Evolutionary conservation across 495 filamentous ascomycete genomes (phyloP), one percentile per base, ranked within the genome.

Genomic region (Bombardia bombarda): DNA sequence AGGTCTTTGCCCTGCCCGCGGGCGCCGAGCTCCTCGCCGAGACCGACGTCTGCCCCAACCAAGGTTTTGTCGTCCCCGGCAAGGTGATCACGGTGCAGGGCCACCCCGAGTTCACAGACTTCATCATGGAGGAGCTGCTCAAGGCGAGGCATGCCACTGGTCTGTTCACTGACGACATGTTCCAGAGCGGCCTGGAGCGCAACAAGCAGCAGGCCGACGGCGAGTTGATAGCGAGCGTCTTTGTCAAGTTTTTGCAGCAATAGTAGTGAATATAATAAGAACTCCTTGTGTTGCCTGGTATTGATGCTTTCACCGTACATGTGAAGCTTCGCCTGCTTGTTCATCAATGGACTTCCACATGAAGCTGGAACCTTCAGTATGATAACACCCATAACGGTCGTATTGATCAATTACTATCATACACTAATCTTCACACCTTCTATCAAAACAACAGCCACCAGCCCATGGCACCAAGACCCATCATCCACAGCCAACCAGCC

Each of bases 61-160:
- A 97, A 55, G 86, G 83, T 42, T 88, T 95, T 78, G 83, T 92
- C 56, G 52, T 70, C 7, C 75, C 80, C 16, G 65, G 68, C 12
- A 66, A 70, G 6, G 67, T 85, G 46, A 80, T 96, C 24, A 83
- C 86, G 0, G 79, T 95, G 3, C 90, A 97, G 60, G 90, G 88
- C 4, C 90, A 97, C 57, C 90, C 90, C 6, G 90, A 97, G 61
- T 95, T 92, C 56, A 86, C 71, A 3, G 70, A 67, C 38, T 78
- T 83, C 26, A 90, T 95, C 44, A 73, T 88, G 47, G 65, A 59
- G 7, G 83, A 89, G 62, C 57, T 95, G 21, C 62, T 94, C 31
- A 64, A 70, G 21, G 45, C 58, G 32, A 66, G 88, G 23, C 75
- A 83, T 40, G 58, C 65, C 34, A 52, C 54, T 32, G 85, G 83